These are phyloP conservation scores for Musa acuminata DNA, from an alignment of 176 grass and related monocot genomes.

Conservation along the genomic window DNA sequence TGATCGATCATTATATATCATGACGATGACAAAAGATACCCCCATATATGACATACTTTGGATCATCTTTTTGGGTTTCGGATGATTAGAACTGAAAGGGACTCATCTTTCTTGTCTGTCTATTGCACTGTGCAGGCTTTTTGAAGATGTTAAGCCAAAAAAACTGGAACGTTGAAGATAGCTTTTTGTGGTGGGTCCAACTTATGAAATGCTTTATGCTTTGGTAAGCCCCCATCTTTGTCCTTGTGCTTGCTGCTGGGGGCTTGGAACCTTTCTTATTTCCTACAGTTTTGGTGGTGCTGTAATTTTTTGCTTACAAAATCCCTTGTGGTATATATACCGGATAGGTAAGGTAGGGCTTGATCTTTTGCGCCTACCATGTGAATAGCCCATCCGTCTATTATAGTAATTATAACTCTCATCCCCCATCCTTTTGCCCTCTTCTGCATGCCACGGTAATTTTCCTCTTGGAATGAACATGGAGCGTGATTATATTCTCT, in stretches of 20 bases:
- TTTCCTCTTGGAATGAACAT: neutral
- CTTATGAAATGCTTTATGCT: constrained; percentile 33
- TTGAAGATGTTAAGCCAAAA: constrained; percentile 22
- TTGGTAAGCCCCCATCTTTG: constrained; percentile 30
- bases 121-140: constrained; percentile 26
- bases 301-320: constrained; percentile 28
- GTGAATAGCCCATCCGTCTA: constrained; percentile 33
- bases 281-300: constrained; percentile 41
- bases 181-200: constrained; percentile 19
- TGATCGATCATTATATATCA: neutral
- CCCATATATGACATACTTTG: neutral
- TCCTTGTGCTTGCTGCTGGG: constrained; percentile 33
- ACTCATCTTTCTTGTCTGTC: neutral
- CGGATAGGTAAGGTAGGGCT: constrained; percentile 28
- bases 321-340: constrained; percentile 29
- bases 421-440: neutral
- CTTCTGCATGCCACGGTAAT: neutral
- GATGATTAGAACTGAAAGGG: neutral
- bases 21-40: neutral
- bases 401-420: neutral
- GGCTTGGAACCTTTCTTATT: constrained; percentile 27
- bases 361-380: constrained; percentile 5
- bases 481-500: neutral
- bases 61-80: neutral
- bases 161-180: constrained; percentile 5